A percentile compares a stretch with the other conserved stretches of the same genome.
Conservation (phyloP, 768 basidiomycete genomes). For the Pholiota molesta region DNA sequence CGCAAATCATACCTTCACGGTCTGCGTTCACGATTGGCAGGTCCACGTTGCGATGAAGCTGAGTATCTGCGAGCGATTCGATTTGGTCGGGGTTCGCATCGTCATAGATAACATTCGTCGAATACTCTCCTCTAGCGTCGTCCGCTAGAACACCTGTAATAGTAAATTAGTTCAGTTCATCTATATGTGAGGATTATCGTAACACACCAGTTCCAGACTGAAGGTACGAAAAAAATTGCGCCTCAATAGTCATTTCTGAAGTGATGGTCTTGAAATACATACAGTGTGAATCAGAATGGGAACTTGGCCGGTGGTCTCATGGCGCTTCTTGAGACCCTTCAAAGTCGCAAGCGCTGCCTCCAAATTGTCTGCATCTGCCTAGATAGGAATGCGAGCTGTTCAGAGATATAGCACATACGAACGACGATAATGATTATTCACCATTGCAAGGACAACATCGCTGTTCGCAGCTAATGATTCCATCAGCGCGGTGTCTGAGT, state of each 20-base stretch:
- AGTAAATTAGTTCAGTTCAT: neutral
- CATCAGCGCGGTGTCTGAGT: slow-evolving; percentile 33
- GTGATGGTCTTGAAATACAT: slow-evolving; percentile 21
- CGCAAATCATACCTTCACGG: slow-evolving; percentile 39
- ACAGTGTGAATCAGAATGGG: slow-evolving; percentile 62
- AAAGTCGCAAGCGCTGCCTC: slow-evolving; percentile 47
- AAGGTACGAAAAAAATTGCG: neutral
- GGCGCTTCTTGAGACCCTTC: slow-evolving; percentile 49
- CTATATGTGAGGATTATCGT: slow-evolving; percentile 14
- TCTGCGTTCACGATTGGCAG: slow-evolving; percentile 48
- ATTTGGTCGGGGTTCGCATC: slow-evolving; percentile 50
- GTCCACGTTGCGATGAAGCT: slow-evolving; percentile 54
- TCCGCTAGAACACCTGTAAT: slow-evolving; percentile 44
- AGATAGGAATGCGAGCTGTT: neutral
- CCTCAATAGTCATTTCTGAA: neutral
- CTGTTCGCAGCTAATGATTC: slow-evolving; percentile 42
- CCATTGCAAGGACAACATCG: slow-evolving; percentile 42
- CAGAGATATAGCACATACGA: neutral
- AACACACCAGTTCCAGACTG: slow-evolving; percentile 39
- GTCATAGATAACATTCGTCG: slow-evolving; percentile 44
- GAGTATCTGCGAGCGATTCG: slow-evolving; percentile 44
- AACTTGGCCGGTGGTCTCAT: slow-evolving; percentile 39
- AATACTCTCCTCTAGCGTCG: slow-evolving; percentile 39
- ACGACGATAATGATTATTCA: slow-evolving; percentile 19
- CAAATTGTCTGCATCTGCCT: slow-evolving; percentile 45